Evolutionary conservation across 2,329 filamentous ascomycete genomes (phyloP).

Genomic region (Sordariomycetes sp.): DNA sequence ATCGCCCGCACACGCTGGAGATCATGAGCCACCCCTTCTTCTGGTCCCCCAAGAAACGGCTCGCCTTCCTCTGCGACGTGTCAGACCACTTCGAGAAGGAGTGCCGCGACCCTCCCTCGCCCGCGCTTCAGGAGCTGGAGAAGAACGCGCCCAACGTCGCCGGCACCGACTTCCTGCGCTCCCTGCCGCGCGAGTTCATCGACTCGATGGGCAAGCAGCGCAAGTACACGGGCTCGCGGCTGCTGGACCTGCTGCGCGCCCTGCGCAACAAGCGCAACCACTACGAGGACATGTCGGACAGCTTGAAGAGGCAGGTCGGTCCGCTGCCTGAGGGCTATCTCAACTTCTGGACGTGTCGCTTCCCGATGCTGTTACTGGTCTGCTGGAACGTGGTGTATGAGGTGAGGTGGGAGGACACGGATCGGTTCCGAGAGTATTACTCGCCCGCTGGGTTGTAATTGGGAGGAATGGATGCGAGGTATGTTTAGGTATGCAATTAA

Average conservation of each 20-base stretch:
- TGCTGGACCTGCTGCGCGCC: constrained; percentile 82
- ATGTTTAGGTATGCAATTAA: too few relatives aligned
- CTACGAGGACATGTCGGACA: constrained; percentile 89
- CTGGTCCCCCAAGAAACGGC: constrained; percentile 81
- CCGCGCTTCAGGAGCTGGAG: constrained; percentile 53
- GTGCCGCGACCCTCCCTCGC: constrained; percentile 70
- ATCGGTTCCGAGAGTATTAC: constrained; percentile 68
- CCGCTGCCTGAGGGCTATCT: constrained; percentile 72
- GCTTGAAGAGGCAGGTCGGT: constrained; percentile 62
- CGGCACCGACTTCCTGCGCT: constrained; percentile 67
- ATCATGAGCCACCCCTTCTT: constrained; percentile 95
- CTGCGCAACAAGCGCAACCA: constrained; percentile 95
- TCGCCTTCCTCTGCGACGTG: constrained; percentile 90
- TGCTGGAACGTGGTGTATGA: constrained; percentile 70
- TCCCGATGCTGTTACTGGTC: constrained; percentile 67
- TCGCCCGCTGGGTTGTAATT: constrained; percentile 29
- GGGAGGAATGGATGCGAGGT: too few relatives aligned
- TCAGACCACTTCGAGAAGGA: constrained; percentile 97
- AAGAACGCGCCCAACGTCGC: constrained; percentile 41
- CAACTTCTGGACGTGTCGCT: constrained; percentile 71
- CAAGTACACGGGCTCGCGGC: constrained; percentile 78
- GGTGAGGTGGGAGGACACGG: constrained; percentile 51
- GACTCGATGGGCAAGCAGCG: constrained; percentile 87
- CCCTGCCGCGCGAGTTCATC: constrained; percentile 72
- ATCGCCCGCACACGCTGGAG: constrained; percentile 61